A percentile compares a stretch with the other conserved stretches of the same genome.
phyloP scores from a whole-genome alignment of 495 filamentous ascomycete genomes.

The Hypomontagnella submonticulosa region DNA sequence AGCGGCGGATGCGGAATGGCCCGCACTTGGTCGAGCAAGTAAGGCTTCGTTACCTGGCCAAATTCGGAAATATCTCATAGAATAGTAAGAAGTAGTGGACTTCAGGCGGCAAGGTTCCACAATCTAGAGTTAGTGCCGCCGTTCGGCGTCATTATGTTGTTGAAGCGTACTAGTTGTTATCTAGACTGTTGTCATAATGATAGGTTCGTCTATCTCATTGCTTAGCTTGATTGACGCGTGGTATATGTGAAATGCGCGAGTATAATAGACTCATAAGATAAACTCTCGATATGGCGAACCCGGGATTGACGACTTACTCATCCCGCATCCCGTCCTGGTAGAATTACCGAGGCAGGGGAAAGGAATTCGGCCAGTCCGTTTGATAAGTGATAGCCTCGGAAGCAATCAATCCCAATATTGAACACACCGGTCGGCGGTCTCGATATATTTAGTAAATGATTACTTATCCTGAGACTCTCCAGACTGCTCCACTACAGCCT shows the following conservation, averaged over 20 bases:
- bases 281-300: too few species aligned
- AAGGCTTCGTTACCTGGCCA: constrained; percentile 1
- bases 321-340: neutral
- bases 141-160: neutral
- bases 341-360: neutral
- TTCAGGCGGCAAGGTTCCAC: constrained; percentile 13
- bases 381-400: neutral
- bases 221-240: too few species aligned
- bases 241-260: too few species aligned
- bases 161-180: neutral
- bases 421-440: neutral
- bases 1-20: constrained; percentile 18
- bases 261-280: too few species aligned
- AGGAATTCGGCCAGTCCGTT: neutral
- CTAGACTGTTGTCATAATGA: constrained; percentile 1
- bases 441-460: too few species aligned
- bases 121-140: constrained; percentile 8
- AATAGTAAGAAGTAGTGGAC: constrained; percentile 5
- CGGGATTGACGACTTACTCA: too few species aligned
- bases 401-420: neutral
- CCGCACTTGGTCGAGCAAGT: constrained; percentile 21
- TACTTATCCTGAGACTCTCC: too few species aligned
- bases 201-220: neutral
- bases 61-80: constrained; percentile 7
- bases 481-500: too few species aligned